Percentiles rank a stretch among this genome's conserved stretches.
Conservation (phyloP, 768 basidiomycete genomes). For the Steccherinum ochraceum region DNA sequence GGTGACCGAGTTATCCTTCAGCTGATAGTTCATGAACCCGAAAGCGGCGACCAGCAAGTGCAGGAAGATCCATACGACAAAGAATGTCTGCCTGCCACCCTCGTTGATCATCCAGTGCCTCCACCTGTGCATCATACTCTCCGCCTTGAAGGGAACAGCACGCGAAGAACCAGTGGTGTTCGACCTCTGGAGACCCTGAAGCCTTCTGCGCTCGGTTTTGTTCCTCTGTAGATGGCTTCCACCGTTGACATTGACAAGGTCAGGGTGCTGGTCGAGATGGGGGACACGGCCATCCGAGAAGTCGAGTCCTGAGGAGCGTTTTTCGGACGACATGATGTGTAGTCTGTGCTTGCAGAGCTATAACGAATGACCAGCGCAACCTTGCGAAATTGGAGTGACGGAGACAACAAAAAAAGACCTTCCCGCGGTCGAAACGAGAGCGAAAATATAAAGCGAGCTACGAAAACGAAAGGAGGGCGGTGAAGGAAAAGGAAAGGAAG, state of each 20-base stretch:
- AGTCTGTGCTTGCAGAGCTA: constrained; percentile 22
- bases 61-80: constrained; percentile 73
- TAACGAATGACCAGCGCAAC: constrained; percentile 17
- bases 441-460: constrained; percentile 40
- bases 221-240: constrained; percentile 68
- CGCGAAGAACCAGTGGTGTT: constrained; percentile 30
- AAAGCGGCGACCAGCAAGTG: constrained; percentile 74
- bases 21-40: constrained; percentile 69
- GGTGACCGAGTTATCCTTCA: constrained; percentile 69
- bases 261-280: constrained; percentile 47
- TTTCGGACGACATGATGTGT: constrained; percentile 25
- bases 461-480: constrained; percentile 19
- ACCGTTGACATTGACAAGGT: constrained; percentile 20
- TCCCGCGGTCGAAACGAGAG: constrained; percentile 25
- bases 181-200: constrained; percentile 79
- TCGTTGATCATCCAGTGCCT: constrained; percentile 94
- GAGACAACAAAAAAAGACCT: constrained; percentile 30
- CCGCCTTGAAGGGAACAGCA: constrained; percentile 30
- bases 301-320: constrained; percentile 58
- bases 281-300: constrained; percentile 50
- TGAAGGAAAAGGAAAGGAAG: constrained; percentile 20
- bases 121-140: constrained; percentile 39
- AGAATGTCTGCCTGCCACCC: constrained; percentile 74
- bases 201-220: constrained; percentile 73
- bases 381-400: constrained; percentile 8